These are phyloP conservation scores for Ustilago nuda DNA, from an alignment of 1,284 basidiomycete genomes.

Conservation along the genomic window DNA sequence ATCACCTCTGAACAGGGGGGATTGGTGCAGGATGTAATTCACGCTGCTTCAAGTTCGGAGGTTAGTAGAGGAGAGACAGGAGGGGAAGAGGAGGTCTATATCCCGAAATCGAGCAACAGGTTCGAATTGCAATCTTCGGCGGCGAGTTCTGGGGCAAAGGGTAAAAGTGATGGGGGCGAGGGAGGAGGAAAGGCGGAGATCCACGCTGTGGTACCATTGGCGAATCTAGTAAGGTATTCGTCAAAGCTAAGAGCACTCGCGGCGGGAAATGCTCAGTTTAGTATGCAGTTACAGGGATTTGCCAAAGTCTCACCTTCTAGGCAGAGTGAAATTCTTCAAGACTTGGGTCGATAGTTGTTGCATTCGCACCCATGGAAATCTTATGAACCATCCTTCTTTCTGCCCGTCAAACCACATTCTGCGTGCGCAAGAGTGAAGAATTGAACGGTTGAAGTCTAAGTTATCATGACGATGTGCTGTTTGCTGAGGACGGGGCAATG, in stretches of 20 bases:
- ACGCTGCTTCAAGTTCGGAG: not conserved
- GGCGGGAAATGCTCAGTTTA: slow-evolving; percentile 83
- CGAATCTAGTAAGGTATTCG: slow-evolving; percentile 83
- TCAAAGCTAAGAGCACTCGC: slow-evolving; percentile 81
- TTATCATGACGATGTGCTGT: no score
- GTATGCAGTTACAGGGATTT: slow-evolving; percentile 82
- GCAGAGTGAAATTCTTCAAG: slow-evolving; percentile 56
- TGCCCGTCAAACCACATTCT: no score
- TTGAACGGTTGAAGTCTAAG: no score
- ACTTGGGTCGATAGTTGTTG: slow-evolving; percentile 47
- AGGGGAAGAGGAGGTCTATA: slow-evolving; percentile 75
- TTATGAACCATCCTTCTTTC: not conserved
- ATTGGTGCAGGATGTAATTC: slow-evolving; percentile 56
- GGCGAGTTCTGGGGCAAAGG: slow-evolving; percentile 59
- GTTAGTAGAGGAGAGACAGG: slow-evolving; percentile 65
- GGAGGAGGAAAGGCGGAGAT: slow-evolving; percentile 52
- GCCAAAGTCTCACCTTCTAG: slow-evolving; percentile 69
- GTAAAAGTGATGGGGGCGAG: slow-evolving; percentile 40
- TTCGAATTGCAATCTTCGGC: slow-evolving; percentile 75
- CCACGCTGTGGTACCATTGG: slow-evolving; percentile 77
- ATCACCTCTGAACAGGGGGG: slow-evolving; percentile 63
- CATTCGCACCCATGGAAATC: not conserved
- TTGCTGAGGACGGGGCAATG: not conserved
- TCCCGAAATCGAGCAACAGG: slow-evolving; percentile 75
- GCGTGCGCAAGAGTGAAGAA: no score